Conservation (phyloP, 345 rosid species). For the Camelina hispida region DNA sequence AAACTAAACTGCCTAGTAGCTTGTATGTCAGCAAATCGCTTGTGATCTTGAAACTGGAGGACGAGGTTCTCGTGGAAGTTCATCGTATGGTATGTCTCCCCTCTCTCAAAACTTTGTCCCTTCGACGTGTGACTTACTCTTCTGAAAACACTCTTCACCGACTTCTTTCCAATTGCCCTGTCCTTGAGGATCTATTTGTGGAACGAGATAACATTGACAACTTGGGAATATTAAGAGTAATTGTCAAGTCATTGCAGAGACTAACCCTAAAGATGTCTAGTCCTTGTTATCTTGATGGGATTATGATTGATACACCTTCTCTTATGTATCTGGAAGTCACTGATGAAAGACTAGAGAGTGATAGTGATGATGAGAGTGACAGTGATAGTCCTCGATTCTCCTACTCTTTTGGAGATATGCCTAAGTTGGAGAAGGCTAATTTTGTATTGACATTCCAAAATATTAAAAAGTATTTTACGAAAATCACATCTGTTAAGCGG, state of each 20-base stretch:
- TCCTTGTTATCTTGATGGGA: background rate
- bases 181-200: slow-evolving; percentile 16
- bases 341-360: background rate
- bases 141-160: background rate
- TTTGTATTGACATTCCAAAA: background rate
- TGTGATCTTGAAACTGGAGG: no score
- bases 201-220: background rate
- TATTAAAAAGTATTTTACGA: background rate
- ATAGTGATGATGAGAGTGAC: background rate
- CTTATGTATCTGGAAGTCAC: slow-evolving; percentile 9
- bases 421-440: slow-evolving; percentile 15
- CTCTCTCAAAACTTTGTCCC: background rate
- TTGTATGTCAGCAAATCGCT: no score
- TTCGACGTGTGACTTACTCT: background rate
- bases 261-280: background rate
- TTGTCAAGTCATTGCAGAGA: background rate
- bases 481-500: slow-evolving; percentile 6
- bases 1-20: no score
- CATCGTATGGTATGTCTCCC: no score
- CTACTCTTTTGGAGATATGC: background rate
- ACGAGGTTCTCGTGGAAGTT: no score
- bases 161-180: slow-evolving; percentile 6
- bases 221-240: background rate
- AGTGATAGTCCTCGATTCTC: background rate
- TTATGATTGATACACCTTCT: background rate